phyloP scores from a whole-genome alignment of 2,329 filamentous ascomycete species.

The Stromatinia cepivora region DNA sequence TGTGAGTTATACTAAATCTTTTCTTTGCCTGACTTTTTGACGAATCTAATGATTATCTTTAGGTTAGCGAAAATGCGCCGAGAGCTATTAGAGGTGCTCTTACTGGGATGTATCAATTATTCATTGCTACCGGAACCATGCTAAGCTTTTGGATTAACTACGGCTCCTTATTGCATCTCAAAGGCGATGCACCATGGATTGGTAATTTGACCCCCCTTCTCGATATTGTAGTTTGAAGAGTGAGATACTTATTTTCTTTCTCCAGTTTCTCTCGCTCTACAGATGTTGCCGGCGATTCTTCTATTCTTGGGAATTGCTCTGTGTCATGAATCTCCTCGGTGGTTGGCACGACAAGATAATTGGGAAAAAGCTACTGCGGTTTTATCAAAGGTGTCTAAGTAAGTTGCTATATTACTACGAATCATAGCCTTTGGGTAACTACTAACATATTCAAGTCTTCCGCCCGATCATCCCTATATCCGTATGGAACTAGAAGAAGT shows the following conservation, averaged over 20 bases:
- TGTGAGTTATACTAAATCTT: constrained; percentile 27
- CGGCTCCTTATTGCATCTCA: constrained; percentile 34
- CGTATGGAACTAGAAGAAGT: constrained; percentile 53
- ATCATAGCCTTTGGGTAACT: constrained; percentile 36
- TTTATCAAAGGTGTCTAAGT: constrained; percentile 51
- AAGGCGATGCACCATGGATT: constrained; percentile 20
- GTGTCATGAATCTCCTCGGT: constrained; percentile 63
- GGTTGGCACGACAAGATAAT: constrained; percentile 65
- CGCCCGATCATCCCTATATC: constrained; percentile 55
- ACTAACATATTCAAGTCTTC: constrained; percentile 50
- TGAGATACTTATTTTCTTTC: constrained; percentile 43
- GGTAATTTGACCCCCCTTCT: not conserved
- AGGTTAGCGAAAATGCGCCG: constrained; percentile 50
- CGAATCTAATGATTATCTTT: constrained; percentile 48
- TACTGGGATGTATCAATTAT: constrained; percentile 53
- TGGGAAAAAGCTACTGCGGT: constrained; percentile 63
- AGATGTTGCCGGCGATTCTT: constrained; percentile 62
- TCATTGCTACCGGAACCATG: constrained; percentile 45
- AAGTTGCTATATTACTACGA: constrained; percentile 22
- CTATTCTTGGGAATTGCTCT: constrained; percentile 61
- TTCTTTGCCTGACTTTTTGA: constrained; percentile 39
- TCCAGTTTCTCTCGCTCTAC: constrained; percentile 63
- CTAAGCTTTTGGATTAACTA: constrained; percentile 49
- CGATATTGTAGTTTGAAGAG: no score
- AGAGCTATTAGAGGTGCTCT: constrained; percentile 53